These are phyloP conservation scores for Mallotus japonicus DNA, from an alignment of 441 rosid genomes.

Conservation along the genomic window DNA sequence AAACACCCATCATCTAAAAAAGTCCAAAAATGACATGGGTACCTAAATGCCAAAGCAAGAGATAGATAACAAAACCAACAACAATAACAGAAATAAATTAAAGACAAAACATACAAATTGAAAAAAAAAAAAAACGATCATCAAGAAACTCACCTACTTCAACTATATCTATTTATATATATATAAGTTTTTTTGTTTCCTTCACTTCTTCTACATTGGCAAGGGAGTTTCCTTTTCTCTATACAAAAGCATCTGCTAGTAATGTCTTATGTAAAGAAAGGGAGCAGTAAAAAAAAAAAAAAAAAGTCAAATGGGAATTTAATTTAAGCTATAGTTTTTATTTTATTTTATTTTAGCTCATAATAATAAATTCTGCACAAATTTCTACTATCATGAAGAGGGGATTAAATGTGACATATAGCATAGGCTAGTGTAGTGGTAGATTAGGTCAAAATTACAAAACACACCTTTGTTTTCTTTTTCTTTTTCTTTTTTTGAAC, in stretches of 20 bases:
- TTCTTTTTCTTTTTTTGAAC: neutral
- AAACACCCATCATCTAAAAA: slow-evolving; percentile 6
- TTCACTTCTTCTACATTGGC: slow-evolving; percentile 28
- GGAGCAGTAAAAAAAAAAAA: neutral
- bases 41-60: neutral
- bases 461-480: slow-evolving; percentile 2
- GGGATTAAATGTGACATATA: slow-evolving; percentile 10
- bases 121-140: neutral
- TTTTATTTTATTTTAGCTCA: neutral
- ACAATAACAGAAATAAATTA: neutral
- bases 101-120: neutral
- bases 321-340: slow-evolving; percentile 2
- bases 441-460: slow-evolving; percentile 20
- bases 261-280: slow-evolving; percentile 14
- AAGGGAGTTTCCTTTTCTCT: slow-evolving; percentile 21
- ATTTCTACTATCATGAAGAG: slow-evolving; percentile 10
- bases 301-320: slow-evolving; percentile 13
- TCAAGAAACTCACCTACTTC: slow-evolving; percentile 32
- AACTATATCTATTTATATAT: slow-evolving; percentile 15
- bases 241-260: slow-evolving; percentile 14
- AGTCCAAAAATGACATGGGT: neutral
- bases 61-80: neutral
- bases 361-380: slow-evolving; percentile 6
- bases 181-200: too few species aligned
- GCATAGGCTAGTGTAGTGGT: neutral